Conservation (phyloP, 2,329 filamentous ascomycete genomes). For the Penicillium psychrosexuale region DNA sequence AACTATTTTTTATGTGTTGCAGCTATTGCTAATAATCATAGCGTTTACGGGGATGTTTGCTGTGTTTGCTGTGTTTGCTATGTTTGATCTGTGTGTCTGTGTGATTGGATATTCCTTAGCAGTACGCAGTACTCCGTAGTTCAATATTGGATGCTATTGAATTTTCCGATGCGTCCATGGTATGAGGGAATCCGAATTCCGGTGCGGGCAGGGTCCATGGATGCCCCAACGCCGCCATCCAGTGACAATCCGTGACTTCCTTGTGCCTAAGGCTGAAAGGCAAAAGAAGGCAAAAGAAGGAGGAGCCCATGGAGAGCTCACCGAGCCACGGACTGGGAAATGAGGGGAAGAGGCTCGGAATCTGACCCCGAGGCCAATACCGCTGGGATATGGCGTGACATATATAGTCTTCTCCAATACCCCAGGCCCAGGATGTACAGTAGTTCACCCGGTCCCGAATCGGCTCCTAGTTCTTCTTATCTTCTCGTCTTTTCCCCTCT, state of each 20-base stretch:
- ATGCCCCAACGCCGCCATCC: neutral
- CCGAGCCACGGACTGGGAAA: slow-evolving; percentile 25
- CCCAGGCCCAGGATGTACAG: too few species aligned
- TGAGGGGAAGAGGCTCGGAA: slow-evolving; percentile 17
- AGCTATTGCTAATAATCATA: slow-evolving; percentile 11
- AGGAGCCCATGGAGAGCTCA: slow-evolving; percentile 15
- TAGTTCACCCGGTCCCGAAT: slow-evolving; percentile 13
- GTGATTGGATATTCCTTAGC: neutral
- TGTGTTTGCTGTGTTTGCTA: neutral
- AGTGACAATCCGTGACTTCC: neutral
- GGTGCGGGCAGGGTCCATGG: neutral
- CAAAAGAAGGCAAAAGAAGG: neutral
- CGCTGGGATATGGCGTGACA: neutral
- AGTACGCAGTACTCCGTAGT: too few species aligned
- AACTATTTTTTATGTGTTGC: slow-evolving; percentile 15
- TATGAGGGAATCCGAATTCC: neutral
- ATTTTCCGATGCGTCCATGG: neutral
- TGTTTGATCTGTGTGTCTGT: neutral
- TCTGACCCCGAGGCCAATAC: neutral
- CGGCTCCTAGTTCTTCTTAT: slow-evolving; percentile 19
- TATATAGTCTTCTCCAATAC: too few species aligned
- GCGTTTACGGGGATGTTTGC: too few species aligned
- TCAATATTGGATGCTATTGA: neutral
- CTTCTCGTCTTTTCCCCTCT: slow-evolving; percentile 8
- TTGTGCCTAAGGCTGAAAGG: neutral